phyloP scores from a whole-genome alignment of 1,284 basidiomycete species.

The Microbotryomycetes sp. region DNA sequence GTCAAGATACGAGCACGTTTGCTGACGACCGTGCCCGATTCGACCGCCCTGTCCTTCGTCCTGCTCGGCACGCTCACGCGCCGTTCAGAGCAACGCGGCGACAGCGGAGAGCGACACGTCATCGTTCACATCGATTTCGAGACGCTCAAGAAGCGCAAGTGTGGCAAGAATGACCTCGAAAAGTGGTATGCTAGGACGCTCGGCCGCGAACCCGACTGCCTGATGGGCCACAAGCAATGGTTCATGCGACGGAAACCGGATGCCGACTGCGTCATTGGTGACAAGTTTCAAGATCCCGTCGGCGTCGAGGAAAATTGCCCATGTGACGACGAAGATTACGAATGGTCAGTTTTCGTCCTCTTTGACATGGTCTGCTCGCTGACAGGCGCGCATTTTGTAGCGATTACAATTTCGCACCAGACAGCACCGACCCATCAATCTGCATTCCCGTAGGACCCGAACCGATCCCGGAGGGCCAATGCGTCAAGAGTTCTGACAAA shows the following conservation, averaged over 20 bases:
- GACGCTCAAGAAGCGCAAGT: slow-evolving; percentile 60
- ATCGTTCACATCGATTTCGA: slow-evolving; percentile 80
- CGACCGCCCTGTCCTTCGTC: slow-evolving; percentile 87
- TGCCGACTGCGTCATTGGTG: slow-evolving; percentile 82
- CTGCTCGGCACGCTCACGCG: slow-evolving; percentile 69
- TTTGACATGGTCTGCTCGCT: slow-evolving; percentile 7
- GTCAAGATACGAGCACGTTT: slow-evolving; percentile 64
- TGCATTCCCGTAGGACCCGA: slow-evolving; percentile 81
- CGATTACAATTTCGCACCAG: slow-evolving; percentile 78
- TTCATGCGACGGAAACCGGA: slow-evolving; percentile 77
- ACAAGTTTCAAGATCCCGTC: slow-evolving; percentile 80
- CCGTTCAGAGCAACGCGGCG: slow-evolving; percentile 49
- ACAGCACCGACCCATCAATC: slow-evolving; percentile 48
- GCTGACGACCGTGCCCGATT: slow-evolving; percentile 79
- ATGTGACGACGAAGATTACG: slow-evolving; percentile 82
- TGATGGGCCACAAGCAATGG: slow-evolving; percentile 99
- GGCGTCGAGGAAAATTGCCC: slow-evolving; percentile 73
- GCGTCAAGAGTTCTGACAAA: slow-evolving; percentile 54
- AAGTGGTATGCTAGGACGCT: slow-evolving; percentile 72
- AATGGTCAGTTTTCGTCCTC: slow-evolving; percentile 57
- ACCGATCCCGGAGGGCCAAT: slow-evolving; percentile 70
- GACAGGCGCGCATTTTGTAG: slow-evolving; percentile 43
- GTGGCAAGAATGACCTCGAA: slow-evolving; percentile 69
- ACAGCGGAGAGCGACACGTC: slow-evolving; percentile 57
- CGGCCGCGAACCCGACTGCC: slow-evolving; percentile 60